phyloP scores from a whole-genome alignment of 2,329 filamentous ascomycete species.

The Diaporthe velutina region DNA sequence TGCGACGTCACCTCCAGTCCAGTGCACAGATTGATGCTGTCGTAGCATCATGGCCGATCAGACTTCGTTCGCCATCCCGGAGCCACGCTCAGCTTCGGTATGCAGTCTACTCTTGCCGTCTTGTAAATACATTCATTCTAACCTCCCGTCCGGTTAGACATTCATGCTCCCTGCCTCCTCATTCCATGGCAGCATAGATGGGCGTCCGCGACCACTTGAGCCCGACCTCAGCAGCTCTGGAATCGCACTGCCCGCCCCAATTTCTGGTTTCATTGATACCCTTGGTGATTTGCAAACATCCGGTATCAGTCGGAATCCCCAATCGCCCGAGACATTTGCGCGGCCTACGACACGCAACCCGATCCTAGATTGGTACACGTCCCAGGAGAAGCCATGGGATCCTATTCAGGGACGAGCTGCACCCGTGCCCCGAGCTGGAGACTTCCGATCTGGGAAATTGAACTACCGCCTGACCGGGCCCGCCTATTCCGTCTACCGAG shows the following conservation, averaged over 20 bases:
- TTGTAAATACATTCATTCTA: conserved; percentile 33
- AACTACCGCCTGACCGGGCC: background rate
- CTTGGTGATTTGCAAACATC: conserved; percentile 31
- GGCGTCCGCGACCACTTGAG: conserved; percentile 41
- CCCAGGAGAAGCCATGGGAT: conserved; percentile 35
- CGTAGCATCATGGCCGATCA: conserved; percentile 33
- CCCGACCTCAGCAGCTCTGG: conserved; percentile 37
- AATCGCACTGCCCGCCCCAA: conserved; percentile 37
- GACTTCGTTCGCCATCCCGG: conserved; percentile 14
- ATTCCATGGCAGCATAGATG: conserved; percentile 37
- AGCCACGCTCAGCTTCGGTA: conserved; percentile 33
- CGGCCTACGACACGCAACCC: conserved; percentile 16
- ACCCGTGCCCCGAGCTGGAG: background rate
- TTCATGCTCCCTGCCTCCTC: conserved; percentile 26
- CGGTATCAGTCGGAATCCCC: conserved; percentile 6
- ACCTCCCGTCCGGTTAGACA: conserved; percentile 40
- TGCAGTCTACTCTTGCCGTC: conserved; percentile 34
- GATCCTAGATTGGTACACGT: conserved; percentile 27
- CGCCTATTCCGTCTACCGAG: conserved; percentile 31
- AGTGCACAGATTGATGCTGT: background rate
- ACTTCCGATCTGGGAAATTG: conserved; percentile 7
- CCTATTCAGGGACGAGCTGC: conserved; percentile 24
- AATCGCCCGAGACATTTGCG: conserved; percentile 16
- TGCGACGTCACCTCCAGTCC: background rate
- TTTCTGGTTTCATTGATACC: conserved; percentile 8